Evolutionary conservation across 1,284 basidiomycete genomes (phyloP).

Genomic region (Rhodotorula sp.): DNA sequence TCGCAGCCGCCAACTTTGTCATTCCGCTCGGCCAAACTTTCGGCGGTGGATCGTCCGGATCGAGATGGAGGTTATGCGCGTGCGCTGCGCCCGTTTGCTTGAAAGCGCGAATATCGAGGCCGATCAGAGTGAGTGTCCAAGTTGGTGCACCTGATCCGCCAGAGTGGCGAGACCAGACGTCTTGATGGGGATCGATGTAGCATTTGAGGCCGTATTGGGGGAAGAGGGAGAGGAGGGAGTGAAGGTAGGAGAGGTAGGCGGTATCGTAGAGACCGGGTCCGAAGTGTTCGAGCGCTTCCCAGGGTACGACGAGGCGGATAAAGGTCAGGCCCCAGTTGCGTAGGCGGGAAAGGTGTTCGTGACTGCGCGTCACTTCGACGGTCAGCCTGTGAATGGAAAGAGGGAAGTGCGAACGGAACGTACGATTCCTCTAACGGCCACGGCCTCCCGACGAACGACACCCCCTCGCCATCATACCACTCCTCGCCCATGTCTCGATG

Average conservation of each 20-base stretch:
- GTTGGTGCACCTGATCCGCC: slow-evolving; percentile 61
- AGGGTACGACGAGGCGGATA: slow-evolving; percentile 74
- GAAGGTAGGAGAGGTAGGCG: slow-evolving; percentile 79
- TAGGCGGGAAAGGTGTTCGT: slow-evolving; percentile 41
- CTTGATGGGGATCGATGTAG: slow-evolving; percentile 62
- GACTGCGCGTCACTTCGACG: slow-evolving; percentile 1
- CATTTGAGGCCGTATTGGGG: slow-evolving; percentile 75
- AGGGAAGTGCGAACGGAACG: background rate
- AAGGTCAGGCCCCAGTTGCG: slow-evolving; percentile 49
- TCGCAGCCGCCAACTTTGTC: slow-evolving; percentile 67
- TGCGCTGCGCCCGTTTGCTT: slow-evolving; percentile 81
- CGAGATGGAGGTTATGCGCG: slow-evolving; percentile 59
- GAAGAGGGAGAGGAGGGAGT: slow-evolving; percentile 68
- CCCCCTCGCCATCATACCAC: slow-evolving; percentile 46
- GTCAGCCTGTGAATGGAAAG: background rate
- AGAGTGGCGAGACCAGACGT: slow-evolving; percentile 88
- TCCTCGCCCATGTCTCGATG: slow-evolving; percentile 30
- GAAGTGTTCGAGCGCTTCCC: slow-evolving; percentile 92
- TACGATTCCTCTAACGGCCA: slow-evolving; percentile 48
- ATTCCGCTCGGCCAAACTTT: slow-evolving; percentile 59
- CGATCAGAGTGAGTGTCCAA: slow-evolving; percentile 37
- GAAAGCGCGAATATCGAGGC: slow-evolving; percentile 53
- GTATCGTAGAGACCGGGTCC: slow-evolving; percentile 79
- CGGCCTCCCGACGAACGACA: slow-evolving; percentile 50
- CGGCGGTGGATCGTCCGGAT: slow-evolving; percentile 52